These are phyloP conservation scores for Pseudogymnoascus sp. DNA, from an alignment of 2,329 filamentous ascomycete genomes.

Conservation along the genomic window DNA sequence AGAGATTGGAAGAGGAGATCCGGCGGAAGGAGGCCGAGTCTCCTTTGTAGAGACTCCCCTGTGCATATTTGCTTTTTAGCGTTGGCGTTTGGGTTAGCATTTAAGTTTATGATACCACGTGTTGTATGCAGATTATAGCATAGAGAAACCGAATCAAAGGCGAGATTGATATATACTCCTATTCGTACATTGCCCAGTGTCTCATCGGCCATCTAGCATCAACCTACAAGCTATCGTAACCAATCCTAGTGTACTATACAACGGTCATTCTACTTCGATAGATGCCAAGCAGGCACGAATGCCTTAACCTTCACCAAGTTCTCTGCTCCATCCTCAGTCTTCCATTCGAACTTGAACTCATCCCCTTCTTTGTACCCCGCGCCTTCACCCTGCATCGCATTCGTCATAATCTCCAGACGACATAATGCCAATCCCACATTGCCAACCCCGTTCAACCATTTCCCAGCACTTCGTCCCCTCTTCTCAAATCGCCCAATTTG, in stretches of 20 bases:
- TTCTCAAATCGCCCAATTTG: conserved; percentile 45
- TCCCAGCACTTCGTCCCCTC: conserved; percentile 67
- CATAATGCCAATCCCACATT: conserved; percentile 85
- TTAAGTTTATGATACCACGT: conserved; percentile 2
- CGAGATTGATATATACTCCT: conserved; percentile 5
- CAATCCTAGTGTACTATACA: neutral
- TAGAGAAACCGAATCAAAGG: neutral
- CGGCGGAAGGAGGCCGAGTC: conserved; percentile 39
- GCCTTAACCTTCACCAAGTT: conserved; percentile 59
- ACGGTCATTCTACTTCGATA: neutral
- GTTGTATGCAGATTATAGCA: neutral
- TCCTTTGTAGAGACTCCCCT: conserved; percentile 24
- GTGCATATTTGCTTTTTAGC: neutral
- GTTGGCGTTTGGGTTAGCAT: neutral
- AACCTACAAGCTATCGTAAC: neutral
- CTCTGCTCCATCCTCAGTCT: conserved; percentile 30
- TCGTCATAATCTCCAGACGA: conserved; percentile 84
- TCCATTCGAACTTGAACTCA: conserved; percentile 43
- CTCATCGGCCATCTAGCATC: too few species aligned
- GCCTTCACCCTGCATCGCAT: conserved; percentile 57
- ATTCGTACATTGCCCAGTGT: neutral
- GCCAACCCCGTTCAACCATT: conserved; percentile 69
- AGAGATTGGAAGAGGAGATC: conserved; percentile 45
- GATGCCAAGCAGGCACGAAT: conserved; percentile 71
- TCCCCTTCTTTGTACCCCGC: conserved; percentile 38